Conservation (phyloP, 2,329 filamentous ascomycete genomes). For the Trichoderma harzianum region DNA sequence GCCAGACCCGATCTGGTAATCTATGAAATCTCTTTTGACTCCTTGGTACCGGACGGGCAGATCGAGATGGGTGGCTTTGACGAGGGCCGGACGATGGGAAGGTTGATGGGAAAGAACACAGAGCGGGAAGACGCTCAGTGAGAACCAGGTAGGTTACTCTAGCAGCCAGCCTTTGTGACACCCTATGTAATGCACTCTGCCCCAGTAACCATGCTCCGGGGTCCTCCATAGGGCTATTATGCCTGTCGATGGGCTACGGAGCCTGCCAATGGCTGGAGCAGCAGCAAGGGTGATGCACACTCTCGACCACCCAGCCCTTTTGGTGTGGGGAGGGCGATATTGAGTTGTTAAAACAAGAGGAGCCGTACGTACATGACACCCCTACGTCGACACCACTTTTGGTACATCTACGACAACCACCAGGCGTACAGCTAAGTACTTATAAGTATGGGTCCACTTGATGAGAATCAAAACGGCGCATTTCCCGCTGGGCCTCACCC, state of each 20-base stretch:
- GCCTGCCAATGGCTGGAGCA: slow-evolving; percentile 9
- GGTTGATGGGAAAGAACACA: slow-evolving; percentile 1
- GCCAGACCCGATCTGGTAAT: slow-evolving; percentile 6
- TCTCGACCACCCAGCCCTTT: slow-evolving; percentile 1
- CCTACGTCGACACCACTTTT: slow-evolving; percentile 1
- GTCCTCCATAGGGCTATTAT: slow-evolving; percentile 18
- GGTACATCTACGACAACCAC: background rate
- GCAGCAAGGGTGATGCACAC: slow-evolving; percentile 12
- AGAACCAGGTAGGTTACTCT: background rate
- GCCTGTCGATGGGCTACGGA: slow-evolving; percentile 8
- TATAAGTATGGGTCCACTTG: slow-evolving; percentile 16
- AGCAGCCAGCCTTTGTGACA: slow-evolving; percentile 8
- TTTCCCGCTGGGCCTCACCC: slow-evolving; percentile 8
- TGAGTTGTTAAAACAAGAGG: slow-evolving; percentile 9
- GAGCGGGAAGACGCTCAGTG: background rate
- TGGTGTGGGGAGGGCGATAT: slow-evolving; percentile 9
- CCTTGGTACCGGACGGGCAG: background rate
- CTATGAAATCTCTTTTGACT: slow-evolving; percentile 4
- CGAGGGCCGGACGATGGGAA: background rate
- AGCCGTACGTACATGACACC: slow-evolving; percentile 7
- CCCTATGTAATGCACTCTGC: background rate
- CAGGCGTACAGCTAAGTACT: slow-evolving; percentile 10
- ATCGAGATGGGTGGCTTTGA: slow-evolving; percentile 1
- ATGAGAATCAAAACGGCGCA: background rate
- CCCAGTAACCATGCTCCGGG: slow-evolving; percentile 12